Percentiles rank a stretch among this genome's conserved stretches.
Evolutionary conservation across 208 protist species (phyloP).

Genomic region (Trypanosoma caninum): DNA sequence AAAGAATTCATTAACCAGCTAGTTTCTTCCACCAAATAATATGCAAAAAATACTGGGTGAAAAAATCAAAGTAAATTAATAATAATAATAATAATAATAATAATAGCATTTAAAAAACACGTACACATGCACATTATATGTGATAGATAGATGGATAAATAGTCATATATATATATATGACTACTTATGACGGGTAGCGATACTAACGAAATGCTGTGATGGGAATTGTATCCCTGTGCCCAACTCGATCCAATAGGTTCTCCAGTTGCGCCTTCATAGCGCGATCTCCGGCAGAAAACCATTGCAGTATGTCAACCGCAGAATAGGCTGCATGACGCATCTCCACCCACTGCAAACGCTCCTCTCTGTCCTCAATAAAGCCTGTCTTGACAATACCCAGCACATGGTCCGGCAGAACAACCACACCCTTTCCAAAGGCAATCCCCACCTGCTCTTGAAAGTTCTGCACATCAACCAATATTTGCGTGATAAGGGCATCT

Average conservation of each 20-base stretch:
- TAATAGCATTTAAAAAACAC: no score
- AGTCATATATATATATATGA: slow-evolving; percentile 3
- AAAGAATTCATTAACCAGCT: slow-evolving; percentile 24
- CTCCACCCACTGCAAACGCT: slow-evolving; percentile 63
- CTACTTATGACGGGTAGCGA: slow-evolving; percentile 1
- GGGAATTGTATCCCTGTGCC: slow-evolving; percentile 65
- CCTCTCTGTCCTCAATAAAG: slow-evolving; percentile 51
- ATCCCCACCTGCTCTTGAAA: slow-evolving; percentile 68
- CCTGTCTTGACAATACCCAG: slow-evolving; percentile 63
- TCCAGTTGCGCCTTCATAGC: slow-evolving; percentile 54
- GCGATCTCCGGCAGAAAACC: slow-evolving; percentile 60
- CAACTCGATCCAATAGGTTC: slow-evolving; percentile 51
- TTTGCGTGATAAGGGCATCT: slow-evolving; percentile 77
- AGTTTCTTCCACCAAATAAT: background rate
- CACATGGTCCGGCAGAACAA: slow-evolving; percentile 64
- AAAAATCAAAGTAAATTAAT: slow-evolving; percentile 3
- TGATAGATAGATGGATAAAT: slow-evolving; percentile 28
- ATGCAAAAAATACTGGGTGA: background rate
- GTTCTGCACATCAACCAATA: slow-evolving; percentile 77
- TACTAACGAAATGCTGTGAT: slow-evolving; percentile 42
- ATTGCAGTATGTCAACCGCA: slow-evolving; percentile 56
- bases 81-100: slow-evolving; percentile 2
- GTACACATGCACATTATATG: no score
- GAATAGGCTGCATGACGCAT: slow-evolving; percentile 51
- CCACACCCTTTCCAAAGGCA: slow-evolving; percentile 44